Percentiles rank a stretch among this genome's conserved stretches.
These are phyloP conservation scores for Leishmania tarentolae DNA, from an alignment of 208 protist genomes.

Conservation along the genomic window DNA sequence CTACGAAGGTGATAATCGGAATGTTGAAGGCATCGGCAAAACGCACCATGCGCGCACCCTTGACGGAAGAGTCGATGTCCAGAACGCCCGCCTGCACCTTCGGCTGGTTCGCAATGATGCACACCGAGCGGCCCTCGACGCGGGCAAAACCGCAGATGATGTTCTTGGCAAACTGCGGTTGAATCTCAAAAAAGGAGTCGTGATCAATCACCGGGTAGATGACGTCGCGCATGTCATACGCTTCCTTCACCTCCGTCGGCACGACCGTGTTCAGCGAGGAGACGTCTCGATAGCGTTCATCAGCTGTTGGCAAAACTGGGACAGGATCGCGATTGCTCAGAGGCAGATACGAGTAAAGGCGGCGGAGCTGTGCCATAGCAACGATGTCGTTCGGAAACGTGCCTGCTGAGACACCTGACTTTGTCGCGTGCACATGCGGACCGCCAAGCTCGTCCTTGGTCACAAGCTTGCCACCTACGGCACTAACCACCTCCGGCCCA, in stretches of 20 bases:
- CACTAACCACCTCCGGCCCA: slow-evolving; percentile 97
- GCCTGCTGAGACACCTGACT: slow-evolving; percentile 88
- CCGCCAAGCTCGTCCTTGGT: slow-evolving; percentile 95
- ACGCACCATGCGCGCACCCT: slow-evolving; percentile 95
- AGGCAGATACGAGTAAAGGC: slow-evolving; percentile 92
- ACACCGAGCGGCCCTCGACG: slow-evolving; percentile 91
- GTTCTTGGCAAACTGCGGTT: slow-evolving; percentile 95
- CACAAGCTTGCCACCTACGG: slow-evolving; percentile 92
- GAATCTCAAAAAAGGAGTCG: slow-evolving; percentile 94
- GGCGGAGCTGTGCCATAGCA: slow-evolving; percentile 74
- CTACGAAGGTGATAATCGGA: slow-evolving; percentile 96
- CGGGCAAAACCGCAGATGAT: slow-evolving; percentile 94
- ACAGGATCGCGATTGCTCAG: slow-evolving; percentile 74
- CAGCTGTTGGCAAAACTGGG: slow-evolving; percentile 54
- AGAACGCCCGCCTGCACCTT: slow-evolving; percentile 91
- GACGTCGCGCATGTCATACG: slow-evolving; percentile 95
- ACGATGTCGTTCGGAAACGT: slow-evolving; percentile 95
- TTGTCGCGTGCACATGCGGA: slow-evolving; percentile 82
- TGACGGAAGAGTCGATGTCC: slow-evolving; percentile 92
- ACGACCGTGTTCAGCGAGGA: slow-evolving; percentile 71
- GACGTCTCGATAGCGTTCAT: slow-evolving; percentile 52
- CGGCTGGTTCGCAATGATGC: slow-evolving; percentile 96
- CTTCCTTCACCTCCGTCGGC: slow-evolving; percentile 84
- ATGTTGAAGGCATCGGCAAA: slow-evolving; percentile 98
- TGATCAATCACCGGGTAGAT: slow-evolving; percentile 90